Conservation (phyloP, 1,139 yeast species). For the Yamadazyma songkhlaensis region DNA sequence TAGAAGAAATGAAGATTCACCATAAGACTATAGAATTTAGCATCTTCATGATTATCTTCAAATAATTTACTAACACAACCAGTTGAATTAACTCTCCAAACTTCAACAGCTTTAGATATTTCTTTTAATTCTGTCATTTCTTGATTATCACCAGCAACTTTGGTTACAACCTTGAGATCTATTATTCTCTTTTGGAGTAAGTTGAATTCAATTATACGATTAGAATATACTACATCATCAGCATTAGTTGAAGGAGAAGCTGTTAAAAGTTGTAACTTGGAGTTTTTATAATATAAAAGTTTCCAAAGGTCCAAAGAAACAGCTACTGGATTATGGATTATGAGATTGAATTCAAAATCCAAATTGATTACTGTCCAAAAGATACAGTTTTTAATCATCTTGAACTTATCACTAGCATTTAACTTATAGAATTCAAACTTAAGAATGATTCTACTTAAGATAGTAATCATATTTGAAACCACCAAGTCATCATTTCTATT, state of each 20-base stretch:
- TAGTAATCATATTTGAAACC: conserved; percentile 37
- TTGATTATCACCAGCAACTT: conserved; percentile 1
- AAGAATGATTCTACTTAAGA: conserved; percentile 28
- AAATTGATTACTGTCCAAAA: conserved; percentile 41
- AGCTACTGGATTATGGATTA: conserved; percentile 34
- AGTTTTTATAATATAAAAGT: conserved; percentile 19
- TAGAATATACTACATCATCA: conserved; percentile 6
- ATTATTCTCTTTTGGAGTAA: conserved; percentile 18
- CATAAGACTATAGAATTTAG: conserved; percentile 32
- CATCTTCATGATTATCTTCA: conserved; percentile 10
- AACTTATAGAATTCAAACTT: conserved; percentile 22
- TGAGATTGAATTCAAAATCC: conserved; percentile 37
- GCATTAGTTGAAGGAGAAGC: background rate
- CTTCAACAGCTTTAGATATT: conserved; percentile 21
- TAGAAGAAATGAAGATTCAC: conserved; percentile 40
- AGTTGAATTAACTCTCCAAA: conserved; percentile 35
- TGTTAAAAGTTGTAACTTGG: conserved; percentile 11
- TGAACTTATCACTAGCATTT: conserved; percentile 6
- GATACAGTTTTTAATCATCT: conserved; percentile 12
- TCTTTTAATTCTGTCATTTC: background rate
- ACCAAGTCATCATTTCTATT: conserved; percentile 25
- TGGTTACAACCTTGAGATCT: conserved; percentile 6
- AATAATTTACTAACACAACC: conserved; percentile 23
- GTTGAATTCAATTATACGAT: conserved; percentile 10
- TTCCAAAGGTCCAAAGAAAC: conserved; percentile 20